These are phyloP conservation scores for Macrocybe gigantea DNA, from an alignment of 768 basidiomycete species.

Conservation along the genomic window DNA sequence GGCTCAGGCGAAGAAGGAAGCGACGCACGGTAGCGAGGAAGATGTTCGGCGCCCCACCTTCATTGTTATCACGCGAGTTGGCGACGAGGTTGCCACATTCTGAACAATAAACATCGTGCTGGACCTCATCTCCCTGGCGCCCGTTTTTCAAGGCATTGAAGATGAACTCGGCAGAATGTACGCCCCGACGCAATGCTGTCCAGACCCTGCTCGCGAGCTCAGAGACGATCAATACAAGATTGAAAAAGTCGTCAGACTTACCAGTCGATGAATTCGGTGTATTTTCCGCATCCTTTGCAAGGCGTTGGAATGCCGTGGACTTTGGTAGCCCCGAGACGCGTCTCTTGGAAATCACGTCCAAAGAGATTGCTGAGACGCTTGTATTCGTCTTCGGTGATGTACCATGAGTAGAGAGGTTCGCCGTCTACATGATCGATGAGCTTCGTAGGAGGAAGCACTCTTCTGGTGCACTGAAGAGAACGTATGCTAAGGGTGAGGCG, in stretches of 20 bases:
- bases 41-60: constrained; percentile 1
- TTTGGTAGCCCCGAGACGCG: neutral
- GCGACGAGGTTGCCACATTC: neutral
- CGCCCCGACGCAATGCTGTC: constrained; percentile 2
- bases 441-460: neutral
- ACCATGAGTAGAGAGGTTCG: constrained; percentile 1
- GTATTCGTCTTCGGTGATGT: constrained; percentile 1
- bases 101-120: constrained; percentile 1
- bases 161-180: constrained; percentile 1
- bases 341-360: neutral
- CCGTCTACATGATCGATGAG: neutral
- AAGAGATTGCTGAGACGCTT: constrained; percentile 1
- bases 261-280: constrained; percentile 1
- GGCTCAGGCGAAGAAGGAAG: neutral
- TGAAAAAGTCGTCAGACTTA: neutral
- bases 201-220: neutral
- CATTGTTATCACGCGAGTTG: neutral
- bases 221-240: neutral
- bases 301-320: neutral
- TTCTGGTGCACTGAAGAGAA: neutral
- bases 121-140: neutral
- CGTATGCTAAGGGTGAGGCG: neutral
- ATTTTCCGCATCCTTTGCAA: constrained; percentile 1
- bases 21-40: neutral
- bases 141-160: neutral